Base-by-base conservation (phyloP, 192 early-diverging fungal genomes). In the Tieghemiomyces parasiticus region DNA sequence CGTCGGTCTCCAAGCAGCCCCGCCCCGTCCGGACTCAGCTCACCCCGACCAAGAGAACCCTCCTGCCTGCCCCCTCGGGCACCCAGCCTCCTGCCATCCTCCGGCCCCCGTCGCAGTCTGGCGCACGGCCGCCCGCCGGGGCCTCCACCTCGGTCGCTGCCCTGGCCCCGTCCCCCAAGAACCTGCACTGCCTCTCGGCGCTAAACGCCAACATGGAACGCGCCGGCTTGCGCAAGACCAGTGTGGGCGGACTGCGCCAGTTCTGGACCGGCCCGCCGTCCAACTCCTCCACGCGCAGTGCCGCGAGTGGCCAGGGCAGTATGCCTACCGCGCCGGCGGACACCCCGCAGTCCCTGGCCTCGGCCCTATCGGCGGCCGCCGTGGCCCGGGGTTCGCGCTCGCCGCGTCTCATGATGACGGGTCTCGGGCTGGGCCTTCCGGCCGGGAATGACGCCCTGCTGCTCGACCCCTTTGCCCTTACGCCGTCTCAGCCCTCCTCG, bases 1-100 rank as follows among this genome's bases (percentile, higher is more conserved):
- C 54, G 54, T 56, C 54, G 16, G 54, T 56, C 1, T 33, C 54
- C 54, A 14, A 14, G 20, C 54, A 34, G 34, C 54, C 54, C 20
- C 54, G 31, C 8, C 8, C 38, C 8, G n/a, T n/a, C n/a, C n/a
- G n/a, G n/a, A n/a, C n/a, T n/a, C 38, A 42, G 38, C 8, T 42
- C 38, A 42, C 38, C 8, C 38, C 38, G 38, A 42, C 38, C 8
- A 42, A 42, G 38, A n/a, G n/a, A n/a, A n/a, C n/a, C n/a, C n/a
- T n/a, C n/a, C 6, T 10, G 16, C 38, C 38, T 6, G 38, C 38
- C 38, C 16, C 38, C 38, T 42, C 16, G 6, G 16, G 16, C 16
- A 16, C 16, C 6, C 38, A 6, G 8, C 38, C 38, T 6, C 38
- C 38, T 6, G 8, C 16, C 16, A 42, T 42, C 38, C 38, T 10